Percentiles rank a stretch among this genome's conserved stretches.
These are phyloP conservation scores for Mycena maculata DNA, from an alignment of 768 basidiomycete genomes.

Conservation along the genomic window DNA sequence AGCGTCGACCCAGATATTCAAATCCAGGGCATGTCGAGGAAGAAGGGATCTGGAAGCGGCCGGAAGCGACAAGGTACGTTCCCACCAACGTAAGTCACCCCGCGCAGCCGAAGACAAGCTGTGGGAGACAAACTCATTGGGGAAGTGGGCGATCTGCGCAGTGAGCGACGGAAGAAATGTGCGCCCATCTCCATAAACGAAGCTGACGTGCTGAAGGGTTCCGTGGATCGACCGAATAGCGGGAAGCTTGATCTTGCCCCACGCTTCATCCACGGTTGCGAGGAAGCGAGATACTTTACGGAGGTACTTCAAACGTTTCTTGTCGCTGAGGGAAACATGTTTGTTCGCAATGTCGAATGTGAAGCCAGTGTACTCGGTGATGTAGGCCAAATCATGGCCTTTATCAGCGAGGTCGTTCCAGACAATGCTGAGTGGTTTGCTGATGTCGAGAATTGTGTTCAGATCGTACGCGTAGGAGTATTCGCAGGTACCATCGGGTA, in stretches of 20 bases:
- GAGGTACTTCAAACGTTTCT: constrained; percentile 7
- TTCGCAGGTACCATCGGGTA: neutral
- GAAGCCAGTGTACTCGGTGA: constrained; percentile 8
- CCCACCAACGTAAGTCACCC: constrained; percentile 24
- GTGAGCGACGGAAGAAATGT: constrained; percentile 14
- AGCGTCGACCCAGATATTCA: constrained; percentile 40
- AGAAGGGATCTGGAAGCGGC: neutral
- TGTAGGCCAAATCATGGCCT: constrained; percentile 6
- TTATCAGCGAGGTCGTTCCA: constrained; percentile 7
- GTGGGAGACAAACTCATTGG: constrained; percentile 21
- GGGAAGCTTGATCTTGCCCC: constrained; percentile 7
- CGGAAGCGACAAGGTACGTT: neutral
- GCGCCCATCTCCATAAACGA: constrained; percentile 15
- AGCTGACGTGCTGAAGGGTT: constrained; percentile 6
- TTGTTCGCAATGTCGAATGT: neutral
- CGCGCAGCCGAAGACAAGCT: neutral
- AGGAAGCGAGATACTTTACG: neutral
- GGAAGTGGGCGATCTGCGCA: neutral
- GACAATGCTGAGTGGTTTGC: constrained; percentile 8
- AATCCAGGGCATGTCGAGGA: neutral
- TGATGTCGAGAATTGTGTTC: neutral
- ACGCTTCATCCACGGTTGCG: neutral
- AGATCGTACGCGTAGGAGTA: constrained; percentile 11
- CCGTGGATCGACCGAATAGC: constrained; percentile 2
- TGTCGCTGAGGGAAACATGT: constrained; percentile 4